A percentile compares a stretch with the other conserved stretches of the same genome.
Conservation (phyloP, 345 rosid species). For the Theobroma cacao region DNA sequence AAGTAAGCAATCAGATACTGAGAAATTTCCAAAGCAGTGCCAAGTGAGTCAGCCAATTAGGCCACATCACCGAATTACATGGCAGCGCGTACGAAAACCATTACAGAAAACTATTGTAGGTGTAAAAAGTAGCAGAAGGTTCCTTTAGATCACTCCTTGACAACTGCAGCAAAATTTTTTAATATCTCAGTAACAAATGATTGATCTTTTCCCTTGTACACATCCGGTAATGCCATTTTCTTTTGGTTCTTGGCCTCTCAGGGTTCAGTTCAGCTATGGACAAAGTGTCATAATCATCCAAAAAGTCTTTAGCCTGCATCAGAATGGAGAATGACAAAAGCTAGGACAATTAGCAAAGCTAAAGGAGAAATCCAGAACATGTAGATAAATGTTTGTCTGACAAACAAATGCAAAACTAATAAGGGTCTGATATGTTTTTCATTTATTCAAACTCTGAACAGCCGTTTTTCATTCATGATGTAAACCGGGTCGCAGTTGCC, state of each 20-base stretch:
- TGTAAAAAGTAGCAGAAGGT: background rate
- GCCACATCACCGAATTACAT: conserved; percentile 33
- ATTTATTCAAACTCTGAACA: background rate
- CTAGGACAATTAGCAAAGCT: background rate
- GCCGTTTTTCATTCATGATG: background rate
- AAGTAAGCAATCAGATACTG: conserved; percentile 18
- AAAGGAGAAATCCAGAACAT: background rate
- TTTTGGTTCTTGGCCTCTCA: background rate
- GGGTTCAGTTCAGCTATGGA: background rate
- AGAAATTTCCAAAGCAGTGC: conserved; percentile 27
- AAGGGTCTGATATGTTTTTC: background rate
- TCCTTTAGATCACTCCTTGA: conserved; percentile 11
- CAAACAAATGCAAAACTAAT: background rate
- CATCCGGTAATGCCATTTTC: background rate
- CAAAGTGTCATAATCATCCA: background rate
- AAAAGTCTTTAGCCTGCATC: background rate
- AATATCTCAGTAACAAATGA: background rate
- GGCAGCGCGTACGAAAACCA: background rate
- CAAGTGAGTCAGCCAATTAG: conserved; percentile 35
- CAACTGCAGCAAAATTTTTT: background rate
- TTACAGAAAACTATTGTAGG: conserved; percentile 7
- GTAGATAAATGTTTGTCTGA: background rate
- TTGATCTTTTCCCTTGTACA: background rate
- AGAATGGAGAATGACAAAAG: background rate
- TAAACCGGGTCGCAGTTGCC: background rate